These are phyloP conservation scores for Colletotrichum musae DNA, from an alignment of 2,329 filamentous ascomycete species.

Conservation along the genomic window DNA sequence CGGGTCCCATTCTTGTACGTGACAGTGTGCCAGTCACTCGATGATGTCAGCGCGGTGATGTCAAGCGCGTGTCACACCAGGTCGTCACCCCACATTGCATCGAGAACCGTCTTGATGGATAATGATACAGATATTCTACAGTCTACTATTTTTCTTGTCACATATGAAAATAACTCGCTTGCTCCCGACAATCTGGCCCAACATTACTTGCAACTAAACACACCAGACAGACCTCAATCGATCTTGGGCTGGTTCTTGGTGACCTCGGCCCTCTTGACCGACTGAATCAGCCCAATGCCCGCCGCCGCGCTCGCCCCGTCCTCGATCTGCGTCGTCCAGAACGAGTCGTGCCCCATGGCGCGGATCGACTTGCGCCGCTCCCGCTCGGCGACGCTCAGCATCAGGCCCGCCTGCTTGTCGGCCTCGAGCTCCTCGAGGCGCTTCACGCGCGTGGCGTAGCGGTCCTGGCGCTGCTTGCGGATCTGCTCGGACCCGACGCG, in stretches of 20 bases:
- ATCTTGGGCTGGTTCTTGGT: slow-evolving; percentile 35
- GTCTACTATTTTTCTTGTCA: slow-evolving; percentile 9
- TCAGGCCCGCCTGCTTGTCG: slow-evolving; percentile 51
- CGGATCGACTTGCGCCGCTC: slow-evolving; percentile 56
- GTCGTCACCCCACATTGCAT: slow-evolving; percentile 3
- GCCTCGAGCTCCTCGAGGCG: slow-evolving; percentile 59
- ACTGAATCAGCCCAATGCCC: slow-evolving; percentile 52
- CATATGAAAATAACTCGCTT: background rate
- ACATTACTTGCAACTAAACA: background rate
- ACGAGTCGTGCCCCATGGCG: slow-evolving; percentile 50
- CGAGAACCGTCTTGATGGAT: too few species aligned
- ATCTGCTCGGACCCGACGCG: slow-evolving; percentile 58
- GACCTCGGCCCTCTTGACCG: slow-evolving; percentile 43
- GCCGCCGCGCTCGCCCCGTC: slow-evolving; percentile 54
- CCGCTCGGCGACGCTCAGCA: slow-evolving; percentile 52
- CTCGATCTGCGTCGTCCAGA: slow-evolving; percentile 60
- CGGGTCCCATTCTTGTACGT: too few species aligned
- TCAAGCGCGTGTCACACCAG: slow-evolving; percentile 29
- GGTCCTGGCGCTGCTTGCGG: slow-evolving; percentile 55
- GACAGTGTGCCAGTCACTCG: background rate
- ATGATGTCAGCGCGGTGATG: slow-evolving; percentile 39
- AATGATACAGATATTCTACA: background rate
- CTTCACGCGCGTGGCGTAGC: slow-evolving; percentile 54
- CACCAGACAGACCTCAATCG: background rate
- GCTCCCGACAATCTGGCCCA: background rate